phyloP scores from a whole-genome alignment of 768 basidiomycete species.

The Tulasnella sp. region DNA sequence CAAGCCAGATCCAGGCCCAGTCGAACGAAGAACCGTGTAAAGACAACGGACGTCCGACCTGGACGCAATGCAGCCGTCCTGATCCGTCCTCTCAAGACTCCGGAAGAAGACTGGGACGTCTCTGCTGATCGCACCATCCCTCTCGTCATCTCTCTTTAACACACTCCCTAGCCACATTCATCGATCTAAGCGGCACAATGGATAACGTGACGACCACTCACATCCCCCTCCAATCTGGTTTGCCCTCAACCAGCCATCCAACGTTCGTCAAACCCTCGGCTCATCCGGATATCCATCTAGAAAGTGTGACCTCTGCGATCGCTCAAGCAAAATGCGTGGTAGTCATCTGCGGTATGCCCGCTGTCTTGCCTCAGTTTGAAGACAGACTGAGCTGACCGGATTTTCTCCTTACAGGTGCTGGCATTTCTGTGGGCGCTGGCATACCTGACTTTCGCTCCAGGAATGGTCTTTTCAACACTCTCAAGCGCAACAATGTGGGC shows the following conservation, averaged over 20 bases:
- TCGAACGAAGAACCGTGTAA: too few species aligned
- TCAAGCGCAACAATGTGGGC: conserved; percentile 68
- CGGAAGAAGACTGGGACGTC: too few species aligned
- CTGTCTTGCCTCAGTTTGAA: conserved; percentile 18
- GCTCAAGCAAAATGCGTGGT: conserved; percentile 72
- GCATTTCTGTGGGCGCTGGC: conserved; percentile 76
- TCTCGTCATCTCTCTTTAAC: too few species aligned
- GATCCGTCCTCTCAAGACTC: too few species aligned
- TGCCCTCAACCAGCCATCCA: background rate
- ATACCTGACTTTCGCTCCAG: conserved; percentile 85
- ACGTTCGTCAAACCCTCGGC: background rate
- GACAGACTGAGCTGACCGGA: background rate
- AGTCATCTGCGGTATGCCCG: conserved; percentile 64
- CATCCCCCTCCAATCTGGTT: background rate
- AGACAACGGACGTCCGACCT: too few species aligned
- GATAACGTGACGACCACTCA: background rate
- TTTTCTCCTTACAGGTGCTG: conserved; percentile 47
- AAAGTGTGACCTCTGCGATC: conserved; percentile 33
- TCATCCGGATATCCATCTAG: conserved; percentile 5
- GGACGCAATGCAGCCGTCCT: too few species aligned
- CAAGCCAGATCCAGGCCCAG: too few species aligned
- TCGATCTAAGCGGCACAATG: too few species aligned
- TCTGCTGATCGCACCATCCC: too few species aligned
- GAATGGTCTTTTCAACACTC: conserved; percentile 64
- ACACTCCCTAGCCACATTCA: too few species aligned